Evolutionary conservation across 768 basidiomycete species (phyloP), one percentile per base, ranked within the genome.

Genomic region (Macrolepiota fuliginosa): DNA sequence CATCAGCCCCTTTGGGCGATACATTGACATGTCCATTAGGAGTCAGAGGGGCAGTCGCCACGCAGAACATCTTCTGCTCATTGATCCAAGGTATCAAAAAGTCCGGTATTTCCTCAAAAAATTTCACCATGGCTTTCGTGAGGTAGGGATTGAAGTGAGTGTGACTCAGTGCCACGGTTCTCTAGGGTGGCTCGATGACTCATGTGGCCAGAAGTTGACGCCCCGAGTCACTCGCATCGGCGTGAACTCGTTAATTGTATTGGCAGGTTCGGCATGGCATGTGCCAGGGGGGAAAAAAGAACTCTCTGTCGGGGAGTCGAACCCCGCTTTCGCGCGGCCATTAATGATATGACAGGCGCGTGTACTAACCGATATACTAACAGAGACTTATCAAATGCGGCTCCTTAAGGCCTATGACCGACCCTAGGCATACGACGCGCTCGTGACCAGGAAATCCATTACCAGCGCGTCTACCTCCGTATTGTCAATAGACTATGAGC

Each of bases 41-140:
- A n/a, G 67, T 71, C 36, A 88, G 78, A n/a, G 86, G 84, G 0
- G 85, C 83, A 0, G 84, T 81, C 0, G 84, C 83, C 32, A 89
- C 85, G 78, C 81, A 88, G 70, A 88, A 88, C 63, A 87, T 75
- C 61, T 86, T 76, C 69, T 88, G 86, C 60, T 77, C 72, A 29
- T 73, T 64, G 37, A 87, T 79, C 84, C 85, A 88, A 53, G 77
- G 71, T 12, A 82, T 65, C 35, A 82, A 70, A 54, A 78, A 74
- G 13, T 75, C 70, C 0, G 85, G 82, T 11, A 88, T 85, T 27
- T 77, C 73, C 58, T 83, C 79, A 69, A 76, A 84, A 70, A 76
- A 80, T 40, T 81, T 74, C 64, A 74, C 84, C 87, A 88, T 88
- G n/a, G n/a, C 13, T 15, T 17, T 40, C 4, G 39, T 40, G n/a